phyloP scores from a whole-genome alignment of 2,329 filamentous ascomycete species.

The Cladosporium sp. region DNA sequence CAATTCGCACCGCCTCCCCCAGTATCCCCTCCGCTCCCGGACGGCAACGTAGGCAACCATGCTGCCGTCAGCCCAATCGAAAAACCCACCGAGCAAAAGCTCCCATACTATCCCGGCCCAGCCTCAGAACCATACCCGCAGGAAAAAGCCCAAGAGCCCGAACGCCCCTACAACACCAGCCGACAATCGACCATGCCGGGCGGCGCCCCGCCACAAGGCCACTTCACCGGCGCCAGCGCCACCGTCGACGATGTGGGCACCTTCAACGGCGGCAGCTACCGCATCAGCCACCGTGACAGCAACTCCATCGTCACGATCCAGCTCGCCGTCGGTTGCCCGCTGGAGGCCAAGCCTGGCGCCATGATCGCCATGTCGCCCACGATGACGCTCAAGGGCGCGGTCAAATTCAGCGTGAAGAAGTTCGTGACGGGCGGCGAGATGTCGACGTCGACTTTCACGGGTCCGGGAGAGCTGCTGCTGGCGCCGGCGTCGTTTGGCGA shows the following conservation, averaged over 20 bases:
- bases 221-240: constrained; percentile 59
- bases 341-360: constrained; percentile 72
- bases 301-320: constrained; percentile 88
- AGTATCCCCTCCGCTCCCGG: constrained; percentile 29
- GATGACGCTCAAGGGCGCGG: constrained; percentile 71
- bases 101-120: constrained; percentile 33
- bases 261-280: constrained; percentile 92
- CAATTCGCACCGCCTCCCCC: constrained; percentile 32
- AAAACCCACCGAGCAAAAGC: constrained; percentile 21
- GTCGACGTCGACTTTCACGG: constrained; percentile 71
- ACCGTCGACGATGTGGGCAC: constrained; percentile 79
- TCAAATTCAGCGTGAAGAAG: constrained; percentile 90
- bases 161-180: constrained; percentile 26
- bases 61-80: constrained; percentile 14
- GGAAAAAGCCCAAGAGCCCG: constrained; percentile 27
- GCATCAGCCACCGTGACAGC: constrained; percentile 84
- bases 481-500: constrained; percentile 78
- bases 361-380: constrained; percentile 96
- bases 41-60: constrained; percentile 20
- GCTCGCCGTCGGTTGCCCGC: constrained; percentile 78
- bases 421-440: constrained; percentile 78
- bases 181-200: constrained; percentile 24
- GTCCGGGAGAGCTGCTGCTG: constrained; percentile 82
- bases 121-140: constrained; percentile 27
- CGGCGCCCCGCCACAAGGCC: constrained; percentile 40